These are phyloP conservation scores for Pelagomonas calceolata DNA, from an alignment of 108 stramenopile species.

Conservation along the genomic window DNA sequence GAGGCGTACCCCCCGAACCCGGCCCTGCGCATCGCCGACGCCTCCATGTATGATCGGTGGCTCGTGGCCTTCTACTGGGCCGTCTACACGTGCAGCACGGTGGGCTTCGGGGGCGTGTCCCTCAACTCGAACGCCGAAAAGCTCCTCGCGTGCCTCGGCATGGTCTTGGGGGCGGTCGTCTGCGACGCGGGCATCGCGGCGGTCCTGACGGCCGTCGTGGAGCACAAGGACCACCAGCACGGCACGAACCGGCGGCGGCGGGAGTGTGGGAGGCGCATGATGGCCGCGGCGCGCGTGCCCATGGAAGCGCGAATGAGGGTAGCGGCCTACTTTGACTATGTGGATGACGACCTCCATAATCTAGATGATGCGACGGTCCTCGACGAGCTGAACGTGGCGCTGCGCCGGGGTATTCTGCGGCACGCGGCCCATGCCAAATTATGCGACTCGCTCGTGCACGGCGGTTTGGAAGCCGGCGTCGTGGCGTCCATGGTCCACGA, in stretches of 20 bases:
- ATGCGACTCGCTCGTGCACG: background rate
- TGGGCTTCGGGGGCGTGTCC: constrained; percentile 44
- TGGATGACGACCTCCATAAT: constrained; percentile 33
- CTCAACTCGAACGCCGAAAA: constrained; percentile 36
- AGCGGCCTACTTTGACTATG: constrained; percentile 34
- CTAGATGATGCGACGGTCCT: constrained; percentile 31
- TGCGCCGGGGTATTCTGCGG: constrained; percentile 24
- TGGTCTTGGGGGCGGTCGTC: constrained; percentile 48
- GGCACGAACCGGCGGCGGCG: constrained; percentile 35
- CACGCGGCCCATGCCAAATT: background rate
- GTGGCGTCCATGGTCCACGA: background rate
- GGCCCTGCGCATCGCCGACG: no score
- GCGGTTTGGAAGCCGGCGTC: background rate
- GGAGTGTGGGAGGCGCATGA: constrained; percentile 36
- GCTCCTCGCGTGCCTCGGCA: constrained; percentile 40
- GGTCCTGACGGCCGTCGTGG: constrained; percentile 36
- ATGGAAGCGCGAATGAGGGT: constrained; percentile 16
- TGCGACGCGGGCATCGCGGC: constrained; percentile 54
- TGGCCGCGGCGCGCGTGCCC: constrained; percentile 20
- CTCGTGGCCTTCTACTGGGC: background rate
- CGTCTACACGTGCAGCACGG: constrained; percentile 23
- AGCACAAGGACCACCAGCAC: constrained; percentile 40
- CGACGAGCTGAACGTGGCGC: constrained; percentile 21
- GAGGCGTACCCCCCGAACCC: no score
- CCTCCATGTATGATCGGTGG: background rate